Base-by-base conservation (phyloP, 2,329 filamentous ascomycete species). In the Madurella mycetomatis region DNA sequence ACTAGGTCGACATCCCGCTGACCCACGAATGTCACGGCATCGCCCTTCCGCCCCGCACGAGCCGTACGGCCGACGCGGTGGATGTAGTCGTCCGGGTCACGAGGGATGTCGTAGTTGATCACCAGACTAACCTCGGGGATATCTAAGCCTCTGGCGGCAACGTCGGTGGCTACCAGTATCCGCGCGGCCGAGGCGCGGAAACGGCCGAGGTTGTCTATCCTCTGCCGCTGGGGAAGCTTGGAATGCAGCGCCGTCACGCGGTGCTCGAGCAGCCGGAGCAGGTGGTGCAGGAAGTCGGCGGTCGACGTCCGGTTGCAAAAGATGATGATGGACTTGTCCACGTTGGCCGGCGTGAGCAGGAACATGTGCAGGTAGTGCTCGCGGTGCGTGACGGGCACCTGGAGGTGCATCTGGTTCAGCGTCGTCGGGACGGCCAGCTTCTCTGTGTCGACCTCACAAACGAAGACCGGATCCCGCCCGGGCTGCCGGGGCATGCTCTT, bases 61-160 rank as follows among this genome's bases (percentile, higher is more conserved):
- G 94, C 94, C 12, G 94, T 99, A 72, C 94, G 87, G 69, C 94
- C 94, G 48, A 96, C 92, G 12, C 94, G 85, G 74, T 99, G 94
- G 61, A 99, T 94, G 70, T 99, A 99, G 72, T 96, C 92, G 69
- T 96, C 92, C 2, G 92, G 90, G 67, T 96, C 90, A n/a, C 92
- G 85, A 0, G 94, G 94, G 1, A 99, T 84, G 68, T 99, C 94
- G 72, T 92, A 99, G 72, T 99, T 97, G 67, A 99, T 76, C 2
- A 99, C 94, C 15, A 97, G 73, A 51, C 82, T 86, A 7, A 97
- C 92, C 62, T 91, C 88, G 1, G 92, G 92, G 58, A 99, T 96
- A 73, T 99, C 94, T 4, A 99, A 82, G 78, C 94, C 94, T 70
- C 94, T 83, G 17, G 91, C 89, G 1, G 94, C 94, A 13, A 99